Evolutionary conservation across 2,329 filamentous ascomycete genomes (phyloP), one percentile per base, ranked within the genome.

Genomic region (Fonsecaea erecta): DNA sequence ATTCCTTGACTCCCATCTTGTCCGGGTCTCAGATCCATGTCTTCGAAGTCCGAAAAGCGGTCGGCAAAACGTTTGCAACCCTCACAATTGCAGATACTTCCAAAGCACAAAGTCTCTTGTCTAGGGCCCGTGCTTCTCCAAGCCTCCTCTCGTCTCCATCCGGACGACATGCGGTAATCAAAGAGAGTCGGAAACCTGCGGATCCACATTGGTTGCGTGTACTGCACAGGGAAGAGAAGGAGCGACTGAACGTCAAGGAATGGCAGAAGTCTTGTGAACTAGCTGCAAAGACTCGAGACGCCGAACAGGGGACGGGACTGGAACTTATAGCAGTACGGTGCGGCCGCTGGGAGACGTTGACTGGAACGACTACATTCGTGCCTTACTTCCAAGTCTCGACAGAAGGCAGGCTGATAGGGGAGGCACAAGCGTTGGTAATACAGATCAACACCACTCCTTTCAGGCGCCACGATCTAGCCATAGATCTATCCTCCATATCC

Each of bases 361-460:
- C 81, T 0, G 70, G 88, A 2, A 83, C 85, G 0, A 79, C 89
- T 8, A 77, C 72, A 32, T 79, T 84, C 53, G 40, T 48, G 1
- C 85, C 85, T 0, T 78, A 78, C 1, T 82, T 86, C 58, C 86
- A 84, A 59, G 70, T 72, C 18, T 65, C 37, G 34, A 37, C 66
- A n/a, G 57, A 51, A 5, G 51, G 43, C 14, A 55, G 6, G n/a
- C 12, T 59, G 21, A 55, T 11, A 16, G 52, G 48, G 68, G 18
- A 12, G 30, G 62, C 53, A 62, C 54, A 30, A 40, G 60, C 61
- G 32, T 68, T 34, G 34, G 66, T 64, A 3, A 12, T 62, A 32
- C 54, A 53, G 26, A 21, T 62, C 6, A 28, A 26, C 21, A 14
- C 30, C 11, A n/a, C 24, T n/a, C 26, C 52, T 30, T 35, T 12